phyloP scores from a whole-genome alignment of 1,284 basidiomycete species.

The Leccinum glutinopallens region DNA sequence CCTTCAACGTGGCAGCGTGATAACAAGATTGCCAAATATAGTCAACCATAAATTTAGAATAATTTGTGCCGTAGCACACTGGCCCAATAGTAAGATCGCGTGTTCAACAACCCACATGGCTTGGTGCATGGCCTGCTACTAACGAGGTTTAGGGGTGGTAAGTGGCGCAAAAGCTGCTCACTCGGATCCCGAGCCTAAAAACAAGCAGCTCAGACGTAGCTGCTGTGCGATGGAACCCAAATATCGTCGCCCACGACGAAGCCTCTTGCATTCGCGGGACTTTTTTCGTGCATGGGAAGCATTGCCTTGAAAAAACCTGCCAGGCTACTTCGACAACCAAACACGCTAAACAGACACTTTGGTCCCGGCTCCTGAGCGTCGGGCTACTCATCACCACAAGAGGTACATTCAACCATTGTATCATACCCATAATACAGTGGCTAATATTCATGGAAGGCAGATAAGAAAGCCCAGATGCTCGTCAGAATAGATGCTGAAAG shows the following conservation, averaged over 20 bases:
- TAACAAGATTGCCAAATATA: neutral
- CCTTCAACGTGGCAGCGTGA: neutral
- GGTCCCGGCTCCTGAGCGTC: neutral
- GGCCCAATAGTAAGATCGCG: neutral
- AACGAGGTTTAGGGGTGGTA: neutral
- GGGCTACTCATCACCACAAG: neutral
- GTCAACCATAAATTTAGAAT: conserved; percentile 1
- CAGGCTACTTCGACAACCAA: neutral
- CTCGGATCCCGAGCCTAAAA: conserved; percentile 4
- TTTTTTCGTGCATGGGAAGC: neutral
- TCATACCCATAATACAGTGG: neutral
- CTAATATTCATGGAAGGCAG: neutral
- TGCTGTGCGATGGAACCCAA: neutral
- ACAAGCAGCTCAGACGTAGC: neutral
- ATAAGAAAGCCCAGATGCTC: neutral
- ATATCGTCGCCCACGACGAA: neutral
- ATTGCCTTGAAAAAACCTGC: neutral
- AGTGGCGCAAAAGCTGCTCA: neutral
- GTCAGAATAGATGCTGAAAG: neutral
- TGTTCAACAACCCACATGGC: conserved; percentile 1
- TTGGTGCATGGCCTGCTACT: neutral
- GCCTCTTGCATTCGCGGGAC: neutral
- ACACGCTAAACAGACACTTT: neutral
- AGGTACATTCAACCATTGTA: neutral
- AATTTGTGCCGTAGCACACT: neutral